phyloP scores from a whole-genome alignment of 2,329 filamentous ascomycete species.

The Ascochyta fabae region DNA sequence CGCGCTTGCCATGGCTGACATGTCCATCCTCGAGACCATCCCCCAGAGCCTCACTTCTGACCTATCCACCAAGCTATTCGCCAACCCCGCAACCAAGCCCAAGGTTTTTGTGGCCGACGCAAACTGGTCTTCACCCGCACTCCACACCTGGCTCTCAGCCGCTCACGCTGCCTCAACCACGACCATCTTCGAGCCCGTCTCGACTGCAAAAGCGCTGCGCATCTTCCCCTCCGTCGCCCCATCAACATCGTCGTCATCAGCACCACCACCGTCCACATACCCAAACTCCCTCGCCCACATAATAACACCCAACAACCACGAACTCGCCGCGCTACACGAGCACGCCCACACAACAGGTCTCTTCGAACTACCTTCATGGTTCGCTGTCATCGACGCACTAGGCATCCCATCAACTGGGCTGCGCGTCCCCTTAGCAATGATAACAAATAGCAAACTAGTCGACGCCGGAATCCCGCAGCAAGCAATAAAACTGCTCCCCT shows the following conservation, averaged over 20 bases:
- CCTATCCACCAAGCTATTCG: slow-evolving; percentile 23
- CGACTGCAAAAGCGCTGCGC: slow-evolving; percentile 74
- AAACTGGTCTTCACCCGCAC: slow-evolving; percentile 76
- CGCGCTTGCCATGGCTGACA: slow-evolving; percentile 93
- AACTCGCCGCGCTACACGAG: slow-evolving; percentile 79
- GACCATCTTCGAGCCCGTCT: slow-evolving; percentile 89
- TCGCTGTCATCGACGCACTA: slow-evolving; percentile 77
- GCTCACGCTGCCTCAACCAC: slow-evolving; percentile 51
- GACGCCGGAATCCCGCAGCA: slow-evolving; percentile 85
- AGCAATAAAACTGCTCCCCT: slow-evolving; percentile 83
- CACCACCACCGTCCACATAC: slow-evolving; percentile 67
- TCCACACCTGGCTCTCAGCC: slow-evolving; percentile 71
- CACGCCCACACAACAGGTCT: slow-evolving; percentile 71
- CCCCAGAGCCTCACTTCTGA: slow-evolving; percentile 27
- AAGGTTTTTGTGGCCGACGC: slow-evolving; percentile 85
- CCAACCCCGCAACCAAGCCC: slow-evolving; percentile 53
- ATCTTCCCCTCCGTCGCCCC: slow-evolving; percentile 66
- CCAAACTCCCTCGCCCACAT: slow-evolving; percentile 72
- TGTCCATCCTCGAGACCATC: slow-evolving; percentile 74
- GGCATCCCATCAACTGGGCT: slow-evolving; percentile 74
- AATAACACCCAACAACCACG: slow-evolving; percentile 81
- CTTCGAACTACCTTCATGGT: slow-evolving; percentile 78
- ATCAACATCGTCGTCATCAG: slow-evolving; percentile 55
- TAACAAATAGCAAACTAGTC: slow-evolving; percentile 72
- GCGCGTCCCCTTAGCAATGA: slow-evolving; percentile 71